A percentile compares a stretch with the other conserved stretches of the same genome.
phyloP scores from a whole-genome alignment of 108 stramenopile genomes.

The Pseudonitzschia multistriata region DNA sequence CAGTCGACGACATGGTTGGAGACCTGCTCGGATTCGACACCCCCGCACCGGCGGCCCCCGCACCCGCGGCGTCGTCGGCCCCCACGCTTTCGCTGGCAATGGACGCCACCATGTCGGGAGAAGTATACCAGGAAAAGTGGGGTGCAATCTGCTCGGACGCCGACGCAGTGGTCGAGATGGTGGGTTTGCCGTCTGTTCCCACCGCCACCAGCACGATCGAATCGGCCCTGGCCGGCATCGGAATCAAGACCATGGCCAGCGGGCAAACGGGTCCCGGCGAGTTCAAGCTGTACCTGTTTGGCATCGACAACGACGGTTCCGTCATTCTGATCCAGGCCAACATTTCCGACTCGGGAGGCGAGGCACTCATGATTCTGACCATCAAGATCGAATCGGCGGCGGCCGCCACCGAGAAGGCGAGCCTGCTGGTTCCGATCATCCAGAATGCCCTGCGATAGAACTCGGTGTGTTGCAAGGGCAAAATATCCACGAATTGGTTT shows the following conservation, averaged over 20 bases:
- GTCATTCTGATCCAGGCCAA: conserved; percentile 73
- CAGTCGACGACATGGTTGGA: conserved; percentile 20
- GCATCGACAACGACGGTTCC: conserved; percentile 53
- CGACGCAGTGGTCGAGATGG: conserved; percentile 58
- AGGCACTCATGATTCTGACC: conserved; percentile 53
- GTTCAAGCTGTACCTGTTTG: conserved; percentile 91
- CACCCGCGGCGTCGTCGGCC: conserved; percentile 39
- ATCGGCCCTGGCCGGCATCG: conserved; percentile 37
- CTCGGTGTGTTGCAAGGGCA: not conserved
- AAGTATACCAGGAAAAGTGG: conserved; percentile 88
- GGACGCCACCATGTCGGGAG: conserved; percentile 64
- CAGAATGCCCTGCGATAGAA: not conserved
- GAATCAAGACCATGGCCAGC: conserved; percentile 87
- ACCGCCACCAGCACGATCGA: conserved; percentile 67
- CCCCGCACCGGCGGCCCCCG: conserved; percentile 39
- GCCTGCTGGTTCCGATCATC: not conserved
- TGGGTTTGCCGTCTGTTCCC: conserved; percentile 47
- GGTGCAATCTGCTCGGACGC: conserved; percentile 60
- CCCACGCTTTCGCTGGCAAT: conserved; percentile 49
- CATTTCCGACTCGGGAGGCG: conserved; percentile 46
- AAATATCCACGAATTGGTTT: too few species aligned
- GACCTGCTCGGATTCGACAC: conserved; percentile 76
- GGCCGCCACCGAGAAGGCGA: conserved; percentile 4
- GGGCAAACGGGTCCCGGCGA: conserved; percentile 78
- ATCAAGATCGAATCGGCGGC: conserved; percentile 40